Evolutionary conservation across 2,329 filamentous ascomycete genomes (phyloP).

Genomic region (Cladosporium cucumerinum): DNA sequence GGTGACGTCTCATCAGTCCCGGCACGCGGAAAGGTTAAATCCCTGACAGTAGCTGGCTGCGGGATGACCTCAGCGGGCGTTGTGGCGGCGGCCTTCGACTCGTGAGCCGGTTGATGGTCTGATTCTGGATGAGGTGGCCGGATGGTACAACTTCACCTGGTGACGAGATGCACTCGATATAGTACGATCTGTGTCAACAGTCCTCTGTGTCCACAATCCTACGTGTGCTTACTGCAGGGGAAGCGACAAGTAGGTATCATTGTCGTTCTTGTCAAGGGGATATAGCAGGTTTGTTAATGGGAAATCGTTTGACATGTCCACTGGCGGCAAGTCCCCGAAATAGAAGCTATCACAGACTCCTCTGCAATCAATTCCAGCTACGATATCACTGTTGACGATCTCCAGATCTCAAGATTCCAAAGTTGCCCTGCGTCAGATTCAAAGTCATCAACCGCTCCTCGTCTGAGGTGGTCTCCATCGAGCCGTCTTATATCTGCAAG

Average conservation of each 20-base stretch:
- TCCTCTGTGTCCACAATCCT: background rate
- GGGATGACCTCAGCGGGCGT: background rate
- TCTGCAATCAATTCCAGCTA: background rate
- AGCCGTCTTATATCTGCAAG: background rate
- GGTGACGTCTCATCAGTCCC: background rate
- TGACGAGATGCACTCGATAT: background rate
- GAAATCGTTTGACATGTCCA: background rate
- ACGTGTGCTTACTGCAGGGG: background rate
- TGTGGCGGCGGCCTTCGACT: background rate
- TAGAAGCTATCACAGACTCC: background rate
- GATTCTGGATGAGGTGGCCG: background rate
- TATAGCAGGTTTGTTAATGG: background rate
- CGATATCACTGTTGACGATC: background rate
- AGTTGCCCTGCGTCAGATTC: background rate
- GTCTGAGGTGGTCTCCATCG: background rate
- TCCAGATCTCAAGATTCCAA: background rate
- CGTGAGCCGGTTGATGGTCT: background rate
- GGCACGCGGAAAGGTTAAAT: background rate
- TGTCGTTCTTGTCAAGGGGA: background rate
- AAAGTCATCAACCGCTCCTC: background rate
- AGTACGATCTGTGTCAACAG: background rate
- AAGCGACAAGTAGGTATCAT: background rate
- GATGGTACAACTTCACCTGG: background rate
- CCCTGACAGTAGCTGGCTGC: conserved; percentile 1
- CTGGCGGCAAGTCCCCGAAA: background rate